Evolutionary conservation across 495 filamentous ascomycete genomes (phyloP).

Genomic region (Xeromyces bisporus): DNA sequence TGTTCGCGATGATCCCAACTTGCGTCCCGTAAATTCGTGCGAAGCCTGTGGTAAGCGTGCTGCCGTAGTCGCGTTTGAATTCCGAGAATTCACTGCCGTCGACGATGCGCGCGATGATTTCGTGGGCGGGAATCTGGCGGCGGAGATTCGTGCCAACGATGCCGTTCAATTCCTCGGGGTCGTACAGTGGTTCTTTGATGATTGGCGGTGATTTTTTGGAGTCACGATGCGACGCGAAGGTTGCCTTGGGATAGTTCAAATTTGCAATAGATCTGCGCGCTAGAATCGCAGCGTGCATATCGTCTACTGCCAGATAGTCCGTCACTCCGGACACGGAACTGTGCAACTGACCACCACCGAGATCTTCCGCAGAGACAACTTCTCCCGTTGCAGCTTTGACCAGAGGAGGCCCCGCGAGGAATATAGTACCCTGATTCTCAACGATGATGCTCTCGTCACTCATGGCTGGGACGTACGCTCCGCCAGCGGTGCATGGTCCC

Average conservation of each 20-base stretch:
- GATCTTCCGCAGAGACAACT: conserved; percentile 77
- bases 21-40: conserved; percentile 77
- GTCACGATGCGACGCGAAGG: conserved; percentile 9
- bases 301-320: conserved; percentile 88
- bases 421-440: conserved; percentile 85
- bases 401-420: conserved; percentile 84
- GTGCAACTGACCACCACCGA: conserved; percentile 88
- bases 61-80: conserved; percentile 87
- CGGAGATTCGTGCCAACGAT: conserved; percentile 82
- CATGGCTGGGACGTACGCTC: conserved; percentile 94
- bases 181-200: conserved; percentile 61
- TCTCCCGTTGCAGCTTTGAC: conserved; percentile 96
- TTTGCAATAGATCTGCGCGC: conserved; percentile 72
- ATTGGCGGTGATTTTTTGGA: conserved; percentile 7
- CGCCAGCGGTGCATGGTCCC: conserved; percentile 93
- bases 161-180: conserved; percentile 64
- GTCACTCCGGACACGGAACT: conserved; percentile 85
- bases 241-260: conserved; percentile 58
- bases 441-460: conserved; percentile 96
- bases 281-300: conserved; percentile 81
- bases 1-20: conserved; percentile 90
- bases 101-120: conserved; percentile 87
- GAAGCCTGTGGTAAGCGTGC: conserved; percentile 85
- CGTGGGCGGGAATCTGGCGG: conserved; percentile 65
- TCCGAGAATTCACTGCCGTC: conserved; percentile 82